These are phyloP conservation scores for Toxoplasma gondii DNA, from an alignment of 169 alveolate species.

Conservation along the genomic window DNA sequence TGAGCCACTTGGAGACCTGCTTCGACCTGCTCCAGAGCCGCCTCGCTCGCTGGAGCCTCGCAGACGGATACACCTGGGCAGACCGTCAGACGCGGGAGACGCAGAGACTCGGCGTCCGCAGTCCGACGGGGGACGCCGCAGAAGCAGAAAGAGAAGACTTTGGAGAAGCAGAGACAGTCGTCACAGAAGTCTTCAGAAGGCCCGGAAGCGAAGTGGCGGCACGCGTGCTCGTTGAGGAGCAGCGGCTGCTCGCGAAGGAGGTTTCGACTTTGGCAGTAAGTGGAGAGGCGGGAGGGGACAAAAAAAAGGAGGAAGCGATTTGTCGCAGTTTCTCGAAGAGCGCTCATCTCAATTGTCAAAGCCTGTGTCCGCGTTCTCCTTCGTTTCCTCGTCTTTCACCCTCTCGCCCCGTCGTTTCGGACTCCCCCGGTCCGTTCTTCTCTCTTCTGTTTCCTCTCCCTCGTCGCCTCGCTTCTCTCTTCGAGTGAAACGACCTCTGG, in stretches of 20 bases:
- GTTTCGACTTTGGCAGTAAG: neutral
- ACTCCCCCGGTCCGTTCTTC: neutral
- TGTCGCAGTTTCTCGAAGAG: neutral
- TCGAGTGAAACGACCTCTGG: no score
- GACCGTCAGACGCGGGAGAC: neutral
- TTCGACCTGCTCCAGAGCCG: slow-evolving; percentile 34
- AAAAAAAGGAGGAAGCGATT: neutral
- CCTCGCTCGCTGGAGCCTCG: slow-evolving; percentile 37
- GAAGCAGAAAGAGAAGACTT: neutral
- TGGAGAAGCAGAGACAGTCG: neutral
- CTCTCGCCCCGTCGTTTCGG: neutral
- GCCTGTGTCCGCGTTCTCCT: neutral
- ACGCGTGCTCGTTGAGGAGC: slow-evolving; percentile 13
- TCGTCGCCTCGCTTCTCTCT: neutral
- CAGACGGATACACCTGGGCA: neutral
- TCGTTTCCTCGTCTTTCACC: neutral
- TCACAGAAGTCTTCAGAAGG: slow-evolving; percentile 14
- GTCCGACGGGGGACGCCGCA: neutral
- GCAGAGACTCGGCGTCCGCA: no score
- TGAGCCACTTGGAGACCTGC: neutral
- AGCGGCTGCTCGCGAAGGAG: neutral
- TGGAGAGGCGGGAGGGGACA: neutral
- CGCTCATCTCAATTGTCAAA: neutral
- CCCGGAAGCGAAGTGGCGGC: slow-evolving; percentile 32
- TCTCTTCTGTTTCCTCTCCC: neutral